Conservation (phyloP, 495 filamentous ascomycete species). For the Hyphodiscus hymeniophilus region DNA sequence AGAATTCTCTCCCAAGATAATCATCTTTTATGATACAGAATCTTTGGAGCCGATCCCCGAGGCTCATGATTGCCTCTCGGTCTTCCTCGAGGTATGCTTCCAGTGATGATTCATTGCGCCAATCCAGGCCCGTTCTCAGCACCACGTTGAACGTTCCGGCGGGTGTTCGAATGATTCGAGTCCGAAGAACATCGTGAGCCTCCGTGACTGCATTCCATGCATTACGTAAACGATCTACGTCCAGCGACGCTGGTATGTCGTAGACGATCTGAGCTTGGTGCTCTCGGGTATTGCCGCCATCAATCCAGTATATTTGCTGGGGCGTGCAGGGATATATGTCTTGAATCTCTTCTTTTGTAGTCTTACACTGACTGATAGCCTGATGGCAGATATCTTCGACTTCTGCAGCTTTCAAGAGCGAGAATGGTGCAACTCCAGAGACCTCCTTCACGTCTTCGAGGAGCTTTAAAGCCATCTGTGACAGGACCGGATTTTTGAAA, state of each 20-base stretch:
- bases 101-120: not conserved
- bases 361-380: not conserved
- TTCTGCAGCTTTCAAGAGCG: not conserved
- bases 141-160: not conserved
- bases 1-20: not conserved
- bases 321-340: slow-evolving; percentile 58
- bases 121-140: too few relatives aligned
- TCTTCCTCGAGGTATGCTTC: not conserved
- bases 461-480: not conserved
- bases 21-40: not conserved
- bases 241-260: not conserved
- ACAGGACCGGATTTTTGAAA: slow-evolving; percentile 26
- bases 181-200: not conserved
- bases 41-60: not conserved
- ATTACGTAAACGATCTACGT: not conserved
- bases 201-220: not conserved
- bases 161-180: slow-evolving; percentile 32
- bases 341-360: slow-evolving; percentile 28
- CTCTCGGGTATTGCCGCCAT: slow-evolving; percentile 37
- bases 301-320: slow-evolving; percentile 40
- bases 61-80: not conserved
- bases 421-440: not conserved
- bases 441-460: slow-evolving; percentile 18
- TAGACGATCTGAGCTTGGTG: slow-evolving; percentile 5
- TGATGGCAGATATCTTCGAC: not conserved